A percentile compares a stretch with the other conserved stretches of the same genome.
Conservation (phyloP, 495 filamentous ascomycete genomes). For the Amniculicola lignicola region DNA sequence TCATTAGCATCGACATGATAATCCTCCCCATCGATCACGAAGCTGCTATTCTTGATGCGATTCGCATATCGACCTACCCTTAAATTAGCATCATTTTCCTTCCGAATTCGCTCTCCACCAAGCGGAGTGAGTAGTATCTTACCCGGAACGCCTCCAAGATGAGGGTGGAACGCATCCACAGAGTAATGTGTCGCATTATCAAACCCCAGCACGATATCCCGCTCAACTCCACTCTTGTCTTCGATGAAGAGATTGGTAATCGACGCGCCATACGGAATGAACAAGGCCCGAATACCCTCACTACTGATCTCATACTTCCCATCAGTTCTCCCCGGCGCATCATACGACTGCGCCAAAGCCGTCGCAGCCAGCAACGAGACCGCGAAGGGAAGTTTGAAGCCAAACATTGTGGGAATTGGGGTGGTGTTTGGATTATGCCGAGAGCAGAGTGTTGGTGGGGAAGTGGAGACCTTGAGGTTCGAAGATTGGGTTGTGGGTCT, state of each 20-base stretch:
- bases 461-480: neutral
- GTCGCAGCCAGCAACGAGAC: slow-evolving; percentile 21
- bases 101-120: neutral
- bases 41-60: slow-evolving; percentile 81
- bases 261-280: slow-evolving; percentile 77
- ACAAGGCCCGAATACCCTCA: slow-evolving; percentile 65
- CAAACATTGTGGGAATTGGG: slow-evolving; percentile 7
- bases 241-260: slow-evolving; percentile 71
- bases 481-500: slow-evolving; percentile 2
- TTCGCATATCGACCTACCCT: slow-evolving; percentile 72
- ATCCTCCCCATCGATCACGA: slow-evolving; percentile 61
- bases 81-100: neutral
- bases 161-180: slow-evolving; percentile 65
- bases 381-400: slow-evolving; percentile 10
- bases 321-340: slow-evolving; percentile 19
- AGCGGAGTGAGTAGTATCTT: too few relatives aligned
- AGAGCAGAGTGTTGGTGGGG: neutral
- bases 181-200: slow-evolving; percentile 72
- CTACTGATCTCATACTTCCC: slow-evolving; percentile 69
- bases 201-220: slow-evolving; percentile 73
- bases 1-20: slow-evolving; percentile 73
- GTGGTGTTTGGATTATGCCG: neutral
- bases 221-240: slow-evolving; percentile 58
- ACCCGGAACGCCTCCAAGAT: slow-evolving; percentile 63
- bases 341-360: slow-evolving; percentile 15